Conservation (phyloP, 75 land plant genomes). For the Selaginella moellendorffii region DNA sequence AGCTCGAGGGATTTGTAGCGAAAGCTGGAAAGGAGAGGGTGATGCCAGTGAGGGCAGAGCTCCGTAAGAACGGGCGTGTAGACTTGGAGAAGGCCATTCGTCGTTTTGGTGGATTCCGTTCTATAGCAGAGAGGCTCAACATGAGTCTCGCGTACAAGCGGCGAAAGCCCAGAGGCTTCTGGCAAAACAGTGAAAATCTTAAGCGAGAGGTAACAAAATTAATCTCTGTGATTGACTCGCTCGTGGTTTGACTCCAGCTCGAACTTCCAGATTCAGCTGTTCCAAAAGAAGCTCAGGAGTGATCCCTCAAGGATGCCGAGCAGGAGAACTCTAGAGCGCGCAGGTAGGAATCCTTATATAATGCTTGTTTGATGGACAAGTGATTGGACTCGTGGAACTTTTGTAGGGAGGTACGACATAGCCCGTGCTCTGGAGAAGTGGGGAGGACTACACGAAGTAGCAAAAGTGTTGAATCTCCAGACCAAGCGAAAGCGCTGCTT, state of each 20-base stretch:
- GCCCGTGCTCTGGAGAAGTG: constrained; percentile 96
- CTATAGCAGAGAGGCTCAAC: constrained; percentile 59
- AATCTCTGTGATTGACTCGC: not conserved
- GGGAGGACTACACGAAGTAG: constrained; percentile 84
- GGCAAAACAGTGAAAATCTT: constrained; percentile 86
- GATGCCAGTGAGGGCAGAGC: constrained; percentile 87
- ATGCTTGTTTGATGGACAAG: not conserved
- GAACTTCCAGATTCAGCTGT: constrained; percentile 39
- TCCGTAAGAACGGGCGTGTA: constrained; percentile 63
- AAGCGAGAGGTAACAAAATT: constrained; percentile 52
- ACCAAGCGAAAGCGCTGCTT: constrained; percentile 18
- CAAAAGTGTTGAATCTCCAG: constrained; percentile 47
- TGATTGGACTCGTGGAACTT: not conserved
- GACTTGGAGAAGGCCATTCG: constrained; percentile 93
- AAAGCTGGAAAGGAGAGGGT: constrained; percentile 72
- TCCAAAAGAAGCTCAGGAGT: constrained; percentile 71
- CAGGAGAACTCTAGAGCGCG: constrained; percentile 67
- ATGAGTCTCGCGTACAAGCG: constrained; percentile 74
- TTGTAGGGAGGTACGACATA: constrained; percentile 71
- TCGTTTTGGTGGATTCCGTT: constrained; percentile 87
- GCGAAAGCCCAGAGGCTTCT: constrained; percentile 85
- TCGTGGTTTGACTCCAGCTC: not conserved
- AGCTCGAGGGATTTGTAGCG: constrained; percentile 49
- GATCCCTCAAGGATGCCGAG: constrained; percentile 75
- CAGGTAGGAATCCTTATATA: constrained; percentile 34